Base-by-base conservation (phyloP, 2,329 filamentous ascomycete species). In the Myriosclerotinia curreyana region DNA sequence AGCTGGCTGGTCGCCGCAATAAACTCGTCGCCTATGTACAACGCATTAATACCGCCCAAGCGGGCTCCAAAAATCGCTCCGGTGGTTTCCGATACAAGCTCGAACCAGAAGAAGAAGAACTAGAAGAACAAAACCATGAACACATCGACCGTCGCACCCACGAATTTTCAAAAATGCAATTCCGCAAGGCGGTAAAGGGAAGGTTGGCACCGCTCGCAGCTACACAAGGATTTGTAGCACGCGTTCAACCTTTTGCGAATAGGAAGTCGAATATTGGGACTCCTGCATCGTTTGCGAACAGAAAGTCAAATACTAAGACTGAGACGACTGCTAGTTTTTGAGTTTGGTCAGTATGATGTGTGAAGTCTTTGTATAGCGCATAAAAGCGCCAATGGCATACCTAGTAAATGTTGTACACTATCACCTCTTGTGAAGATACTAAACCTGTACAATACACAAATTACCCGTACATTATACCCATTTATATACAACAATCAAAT, bases 11-110 rank as follows among this genome's bases (percentile, higher is more conserved):
- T 22, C 70, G 73, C 25, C 71, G 74, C 28, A 71, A 74, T 48
- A 70, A 72, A 48, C 61, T 79, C 60, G 66, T 76, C n/a, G 75
- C 77, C n/a, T 73, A 74, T 22, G 53, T 48, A 59, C 40, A 11
- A 15, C 55, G 55, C 31, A 17, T 22, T n/a, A 36, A n/a, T 22
- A 14, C 42, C 15, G 12, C 15, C 12, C 42, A 36, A 1, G 55
- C 11, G 7, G 55, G 28, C 11, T 48, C 55, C 44, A 59, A 25
- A 48, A 59, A 11, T 20, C 42, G 20, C 14, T 34, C 55, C 11
- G 15, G n/a, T 4, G 8, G n/a, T 17, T 48, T 20, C 15, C 44
- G 8, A 36, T 59, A 59, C 31, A 48, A 48, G n/a, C 31, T 48
- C 20, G 55, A 59, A 22, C 55, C 55, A 2, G 22, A 59, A 36